phyloP scores from a whole-genome alignment of 2,329 filamentous ascomycete species.

The Penicillium concentricum region DNA sequence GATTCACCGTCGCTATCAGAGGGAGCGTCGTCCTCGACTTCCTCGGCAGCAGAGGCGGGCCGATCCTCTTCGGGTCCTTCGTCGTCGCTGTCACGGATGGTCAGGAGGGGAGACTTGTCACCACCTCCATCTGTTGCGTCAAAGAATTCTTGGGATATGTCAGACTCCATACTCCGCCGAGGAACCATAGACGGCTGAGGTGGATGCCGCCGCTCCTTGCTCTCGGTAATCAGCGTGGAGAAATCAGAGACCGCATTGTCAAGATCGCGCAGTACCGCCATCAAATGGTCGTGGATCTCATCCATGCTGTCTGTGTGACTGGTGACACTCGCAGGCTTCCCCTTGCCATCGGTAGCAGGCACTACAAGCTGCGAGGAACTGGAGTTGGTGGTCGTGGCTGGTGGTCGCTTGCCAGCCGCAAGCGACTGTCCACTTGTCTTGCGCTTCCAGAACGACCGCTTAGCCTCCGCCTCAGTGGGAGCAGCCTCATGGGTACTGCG shows the following conservation, averaged over 20 bases:
- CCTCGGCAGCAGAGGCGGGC: slow-evolving; percentile 39
- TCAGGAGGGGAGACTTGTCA: slow-evolving; percentile 63
- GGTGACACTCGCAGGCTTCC: slow-evolving; percentile 34
- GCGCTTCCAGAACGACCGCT: slow-evolving; percentile 85
- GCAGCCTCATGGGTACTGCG: slow-evolving; percentile 33
- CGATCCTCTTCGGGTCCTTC: slow-evolving; percentile 51
- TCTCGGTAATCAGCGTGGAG: slow-evolving; percentile 70
- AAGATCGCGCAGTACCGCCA: slow-evolving; percentile 78
- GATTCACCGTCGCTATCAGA: slow-evolving; percentile 60
- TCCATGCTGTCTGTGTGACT: slow-evolving; percentile 55
- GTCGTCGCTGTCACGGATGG: slow-evolving; percentile 72
- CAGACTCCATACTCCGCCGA: slow-evolving; percentile 75
- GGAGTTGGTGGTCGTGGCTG: slow-evolving; percentile 40
- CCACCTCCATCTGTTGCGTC: slow-evolving; percentile 73
- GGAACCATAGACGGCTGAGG: slow-evolving; percentile 55
- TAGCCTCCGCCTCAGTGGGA: slow-evolving; percentile 51
- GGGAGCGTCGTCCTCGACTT: slow-evolving; percentile 57
- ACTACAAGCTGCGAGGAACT: slow-evolving; percentile 55
- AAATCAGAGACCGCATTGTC: slow-evolving; percentile 84
- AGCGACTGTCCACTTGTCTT: slow-evolving; percentile 63
- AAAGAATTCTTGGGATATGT: slow-evolving; percentile 86
- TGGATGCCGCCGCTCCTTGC: slow-evolving; percentile 70
- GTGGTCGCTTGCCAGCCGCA: slow-evolving; percentile 42
- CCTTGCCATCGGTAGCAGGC: slow-evolving; percentile 40
- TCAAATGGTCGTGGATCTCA: slow-evolving; percentile 76